Percentiles rank a stretch among this genome's conserved stretches.
Evolutionary conservation across 768 basidiomycete species (phyloP).

Genomic region (Fibroporia radiculosa): DNA sequence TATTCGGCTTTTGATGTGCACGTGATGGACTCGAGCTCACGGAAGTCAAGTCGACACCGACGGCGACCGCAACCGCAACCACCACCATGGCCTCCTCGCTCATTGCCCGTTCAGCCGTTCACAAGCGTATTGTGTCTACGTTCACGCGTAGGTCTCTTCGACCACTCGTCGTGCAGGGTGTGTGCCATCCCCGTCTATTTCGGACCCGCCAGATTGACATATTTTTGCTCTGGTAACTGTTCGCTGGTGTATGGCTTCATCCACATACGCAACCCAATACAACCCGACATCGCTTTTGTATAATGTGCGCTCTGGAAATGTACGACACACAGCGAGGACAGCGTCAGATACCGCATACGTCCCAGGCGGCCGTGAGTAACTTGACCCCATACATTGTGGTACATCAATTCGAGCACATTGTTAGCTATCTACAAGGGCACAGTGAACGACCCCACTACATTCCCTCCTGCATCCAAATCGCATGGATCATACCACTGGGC

Average conservation of each 20-base stretch:
- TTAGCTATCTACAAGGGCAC: conserved; percentile 83
- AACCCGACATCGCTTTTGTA: too few species aligned
- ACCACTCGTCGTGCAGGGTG: conserved; percentile 35
- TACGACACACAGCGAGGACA: conserved; percentile 8
- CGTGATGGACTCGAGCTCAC: not conserved
- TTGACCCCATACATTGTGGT: not conserved
- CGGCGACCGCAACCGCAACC: conserved; percentile 14
- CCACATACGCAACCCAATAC: too few species aligned
- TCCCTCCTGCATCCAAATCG: conserved; percentile 70
- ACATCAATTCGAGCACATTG: not conserved
- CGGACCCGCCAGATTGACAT: too few species aligned
- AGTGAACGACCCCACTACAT: conserved; percentile 90
- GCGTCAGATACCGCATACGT: conserved; percentile 37
- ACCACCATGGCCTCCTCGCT: conserved; percentile 42
- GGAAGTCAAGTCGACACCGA: conserved; percentile 6
- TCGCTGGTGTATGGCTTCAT: too few species aligned
- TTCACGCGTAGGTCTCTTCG: conserved; percentile 32
- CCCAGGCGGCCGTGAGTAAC: conserved; percentile 62
- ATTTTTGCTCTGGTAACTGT: too few species aligned
- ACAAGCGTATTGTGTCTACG: conserved; percentile 31
- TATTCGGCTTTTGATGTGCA: conserved; percentile 3
- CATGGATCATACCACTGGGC: conserved; percentile 92
- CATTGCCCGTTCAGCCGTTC: conserved; percentile 41
- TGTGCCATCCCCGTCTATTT: too few species aligned
- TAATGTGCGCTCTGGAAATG: not conserved